phyloP scores from a whole-genome alignment of 768 basidiomycete species.

The Dictyophora rubrovolvata region DNA sequence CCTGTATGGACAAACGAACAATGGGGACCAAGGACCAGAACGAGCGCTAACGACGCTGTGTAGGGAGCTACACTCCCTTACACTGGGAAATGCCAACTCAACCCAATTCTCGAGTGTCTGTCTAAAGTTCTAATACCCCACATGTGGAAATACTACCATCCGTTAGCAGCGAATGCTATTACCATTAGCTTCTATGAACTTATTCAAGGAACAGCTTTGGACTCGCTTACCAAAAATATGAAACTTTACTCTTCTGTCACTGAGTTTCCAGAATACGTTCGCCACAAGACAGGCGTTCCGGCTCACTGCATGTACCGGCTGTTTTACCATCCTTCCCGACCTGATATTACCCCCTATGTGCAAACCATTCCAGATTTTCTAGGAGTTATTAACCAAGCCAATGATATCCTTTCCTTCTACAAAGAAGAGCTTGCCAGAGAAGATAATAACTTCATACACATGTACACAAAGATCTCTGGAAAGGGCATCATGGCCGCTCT shows the following conservation, averaged over 20 bases:
- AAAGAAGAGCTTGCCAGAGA: not conserved
- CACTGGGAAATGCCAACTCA: not conserved
- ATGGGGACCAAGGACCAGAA: too few species aligned
- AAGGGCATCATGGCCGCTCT: not conserved
- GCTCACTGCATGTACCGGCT: not conserved
- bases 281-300: not conserved
- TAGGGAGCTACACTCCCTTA: too few species aligned
- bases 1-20: too few species aligned
- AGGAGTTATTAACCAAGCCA: not conserved
- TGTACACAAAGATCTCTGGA: not conserved
- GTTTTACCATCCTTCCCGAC: not conserved
- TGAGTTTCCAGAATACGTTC: not conserved
- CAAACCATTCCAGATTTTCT: not conserved
- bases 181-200: not conserved
- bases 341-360: not conserved
- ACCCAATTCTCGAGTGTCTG: not conserved
- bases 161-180: not conserved
- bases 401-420: not conserved
- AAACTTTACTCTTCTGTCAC: not conserved
- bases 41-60: too few species aligned
- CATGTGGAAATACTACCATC: not conserved
- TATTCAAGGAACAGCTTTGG: not conserved
- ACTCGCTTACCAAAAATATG: not conserved
- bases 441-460: not conserved
- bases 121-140: not conserved